Base-by-base conservation (phyloP, 257 asterid genomes). In the Nyctanthes arbortristis region DNA sequence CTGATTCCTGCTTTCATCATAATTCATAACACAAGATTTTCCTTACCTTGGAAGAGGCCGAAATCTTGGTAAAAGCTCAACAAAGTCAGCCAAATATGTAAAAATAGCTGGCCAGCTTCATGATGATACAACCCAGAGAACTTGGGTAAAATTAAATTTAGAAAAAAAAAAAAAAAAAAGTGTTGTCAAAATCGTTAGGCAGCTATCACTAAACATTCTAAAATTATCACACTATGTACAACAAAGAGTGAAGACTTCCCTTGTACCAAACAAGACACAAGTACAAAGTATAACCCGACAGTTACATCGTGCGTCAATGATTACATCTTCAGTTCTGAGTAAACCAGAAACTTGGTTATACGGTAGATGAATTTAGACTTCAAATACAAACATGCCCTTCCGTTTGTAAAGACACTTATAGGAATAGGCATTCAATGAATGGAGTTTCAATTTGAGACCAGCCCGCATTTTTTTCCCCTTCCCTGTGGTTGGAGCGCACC, bases 161-260 rank as follows among this genome's bases (percentile, higher is more conserved):
- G n/a, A n/a, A 68, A 58, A 1, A 35, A 66, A 37, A 27, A 22
- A 29, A 35, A 65, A 55, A 75, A 70, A 33, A n/a, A n/a, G n/a
- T n/a, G 67, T 68, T 67, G 76, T 33, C 87, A 85, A 83, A 82
- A 84, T 78, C 81, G 86, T 82, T 55, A 71, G 70, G 58, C 74
- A 73, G 70, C 88, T 81, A 78, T 73, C 43, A 74, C 85, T 86
- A 79, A 67, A 65, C 54, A 45, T 61, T 88, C 89, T 84, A 83
- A 79, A 86, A 73, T 80, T 37, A 76, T 76, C 85, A 80, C 87
- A 79, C 80, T 95, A 89, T 84, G 77, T 87, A 89, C 97, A 88
- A 87, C 88, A 85, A n/a, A 78, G 81, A 76, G 73, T 73, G 71
- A 43, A 59, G 64, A 70, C 56, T 72, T 78, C 74, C 78, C 77